These are phyloP conservation scores for Neurospora sp. DNA, from an alignment of 495 filamentous ascomycete species.

Conservation along the genomic window DNA sequence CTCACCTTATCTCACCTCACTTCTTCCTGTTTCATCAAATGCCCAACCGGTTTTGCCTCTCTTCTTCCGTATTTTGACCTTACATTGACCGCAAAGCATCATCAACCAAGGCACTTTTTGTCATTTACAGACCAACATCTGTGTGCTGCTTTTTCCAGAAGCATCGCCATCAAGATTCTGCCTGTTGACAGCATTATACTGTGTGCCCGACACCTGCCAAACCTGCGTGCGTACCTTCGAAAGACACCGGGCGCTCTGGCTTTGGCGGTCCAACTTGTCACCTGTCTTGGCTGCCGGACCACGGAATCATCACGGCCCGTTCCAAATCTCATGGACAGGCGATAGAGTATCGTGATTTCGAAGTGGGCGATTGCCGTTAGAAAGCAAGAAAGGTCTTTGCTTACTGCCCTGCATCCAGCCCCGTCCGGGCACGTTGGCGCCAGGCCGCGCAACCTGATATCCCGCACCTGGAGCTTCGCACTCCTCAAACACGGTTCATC, in stretches of 20 bases:
- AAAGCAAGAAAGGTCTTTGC: not conserved
- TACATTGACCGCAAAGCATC: not conserved
- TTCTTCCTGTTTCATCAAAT: not conserved
- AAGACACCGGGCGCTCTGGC: not conserved
- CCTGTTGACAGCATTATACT: not conserved
- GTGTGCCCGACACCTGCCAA: not conserved
- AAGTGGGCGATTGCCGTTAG: not conserved
- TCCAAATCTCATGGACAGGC: not conserved
- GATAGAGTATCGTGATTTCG: not conserved
- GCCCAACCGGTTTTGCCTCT: not conserved
- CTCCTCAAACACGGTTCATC: constrained; percentile 6
- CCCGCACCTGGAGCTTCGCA: not conserved
- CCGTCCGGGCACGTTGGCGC: not conserved
- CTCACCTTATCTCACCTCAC: not conserved
- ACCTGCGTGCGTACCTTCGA: not conserved
- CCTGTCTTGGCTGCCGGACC: not conserved
- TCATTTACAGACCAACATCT: not conserved
- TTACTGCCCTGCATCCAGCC: not conserved
- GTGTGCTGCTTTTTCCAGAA: not conserved
- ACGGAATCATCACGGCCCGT: not conserved
- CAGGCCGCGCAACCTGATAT: not conserved
- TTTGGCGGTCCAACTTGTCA: not conserved
- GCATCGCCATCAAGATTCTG: not conserved
- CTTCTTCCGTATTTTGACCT: not conserved
- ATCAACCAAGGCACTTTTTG: not conserved